These are phyloP conservation scores for Trametes sp. DNA, from an alignment of 1,284 basidiomycete species.

Conservation along the genomic window DNA sequence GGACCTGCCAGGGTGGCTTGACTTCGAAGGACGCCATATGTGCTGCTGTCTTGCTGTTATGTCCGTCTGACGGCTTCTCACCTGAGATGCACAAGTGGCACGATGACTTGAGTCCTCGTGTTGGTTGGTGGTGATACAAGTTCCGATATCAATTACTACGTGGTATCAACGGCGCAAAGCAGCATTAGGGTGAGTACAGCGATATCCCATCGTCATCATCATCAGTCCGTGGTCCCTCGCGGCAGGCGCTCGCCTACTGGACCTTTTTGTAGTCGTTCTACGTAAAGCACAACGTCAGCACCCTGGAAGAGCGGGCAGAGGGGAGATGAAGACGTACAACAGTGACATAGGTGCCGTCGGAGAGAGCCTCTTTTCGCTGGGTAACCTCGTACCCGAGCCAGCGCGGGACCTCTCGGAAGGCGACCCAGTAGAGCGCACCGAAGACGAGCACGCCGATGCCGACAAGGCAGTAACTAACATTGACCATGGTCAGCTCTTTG, in stretches of 20 bases:
- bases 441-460: constrained; percentile 56
- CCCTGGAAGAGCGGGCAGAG: not conserved
- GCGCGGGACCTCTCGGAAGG: constrained; percentile 58
- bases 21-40: not conserved
- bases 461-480: constrained; percentile 59
- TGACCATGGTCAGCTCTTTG: not conserved
- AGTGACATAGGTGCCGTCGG: constrained; percentile 64
- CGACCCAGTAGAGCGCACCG: constrained; percentile 62
- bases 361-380: constrained; percentile 54
- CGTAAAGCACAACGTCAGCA: not conserved
- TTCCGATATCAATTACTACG: not conserved
- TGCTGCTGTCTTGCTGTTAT: not conserved
- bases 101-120: too few relatives aligned
- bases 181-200: not conserved
- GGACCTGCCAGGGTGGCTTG: not conserved
- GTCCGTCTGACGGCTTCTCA: not conserved
- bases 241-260: not conserved
- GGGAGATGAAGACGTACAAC: constrained; percentile 48
- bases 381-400: constrained; percentile 57
- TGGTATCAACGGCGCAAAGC: constrained; percentile 1
- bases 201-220: not conserved
- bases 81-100: too few relatives aligned
- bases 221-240: not conserved
- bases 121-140: constrained; percentile 3
- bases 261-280: constrained; percentile 17